A percentile compares a stretch with the other conserved stretches of the same genome.
These are phyloP conservation scores for Lasiosphaeriaceae sp. DNA, from an alignment of 495 filamentous ascomycete species.

Conservation along the genomic window DNA sequence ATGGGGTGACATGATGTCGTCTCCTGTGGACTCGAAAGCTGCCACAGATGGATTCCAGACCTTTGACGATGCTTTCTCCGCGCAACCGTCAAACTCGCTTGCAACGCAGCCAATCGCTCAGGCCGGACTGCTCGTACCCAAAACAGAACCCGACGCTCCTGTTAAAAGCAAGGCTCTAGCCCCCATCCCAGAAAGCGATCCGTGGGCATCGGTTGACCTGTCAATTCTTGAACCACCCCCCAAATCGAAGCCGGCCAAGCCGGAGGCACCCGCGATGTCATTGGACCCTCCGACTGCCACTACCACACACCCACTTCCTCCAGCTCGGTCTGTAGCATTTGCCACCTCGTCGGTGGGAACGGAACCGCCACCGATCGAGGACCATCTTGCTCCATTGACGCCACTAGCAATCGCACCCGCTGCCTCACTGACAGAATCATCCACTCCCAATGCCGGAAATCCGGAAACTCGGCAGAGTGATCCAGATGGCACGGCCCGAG, in stretches of 20 bases:
- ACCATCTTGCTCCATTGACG: slow-evolving; percentile 5
- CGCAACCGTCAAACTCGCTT: neutral
- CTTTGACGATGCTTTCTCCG: slow-evolving; percentile 8
- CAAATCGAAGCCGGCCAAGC: neutral
- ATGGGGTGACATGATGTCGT: slow-evolving; percentile 55
- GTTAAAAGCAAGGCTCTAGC: neutral
- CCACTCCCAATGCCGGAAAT: neutral
- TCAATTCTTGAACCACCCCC: slow-evolving; percentile 33
- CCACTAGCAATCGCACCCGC: neutral
- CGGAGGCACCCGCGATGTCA: neutral
- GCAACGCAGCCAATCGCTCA: neutral
- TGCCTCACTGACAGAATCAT: neutral
- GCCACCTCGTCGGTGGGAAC: neutral
- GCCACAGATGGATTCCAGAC: slow-evolving; percentile 5
- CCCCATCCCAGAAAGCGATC: slow-evolving; percentile 8
- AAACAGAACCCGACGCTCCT: neutral
- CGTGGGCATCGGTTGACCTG: slow-evolving; percentile 35
- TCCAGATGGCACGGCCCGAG: slow-evolving; percentile 3
- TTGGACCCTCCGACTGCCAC: neutral
- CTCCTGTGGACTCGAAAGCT: slow-evolving; percentile 29
- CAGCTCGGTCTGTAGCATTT: neutral
- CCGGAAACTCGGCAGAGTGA: neutral
- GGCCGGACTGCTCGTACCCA: neutral
- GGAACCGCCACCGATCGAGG: neutral
- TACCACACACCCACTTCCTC: neutral